These are phyloP conservation scores for Coelastrella sp. DNA, from an alignment of 139 green algal species.

Conservation along the genomic window DNA sequence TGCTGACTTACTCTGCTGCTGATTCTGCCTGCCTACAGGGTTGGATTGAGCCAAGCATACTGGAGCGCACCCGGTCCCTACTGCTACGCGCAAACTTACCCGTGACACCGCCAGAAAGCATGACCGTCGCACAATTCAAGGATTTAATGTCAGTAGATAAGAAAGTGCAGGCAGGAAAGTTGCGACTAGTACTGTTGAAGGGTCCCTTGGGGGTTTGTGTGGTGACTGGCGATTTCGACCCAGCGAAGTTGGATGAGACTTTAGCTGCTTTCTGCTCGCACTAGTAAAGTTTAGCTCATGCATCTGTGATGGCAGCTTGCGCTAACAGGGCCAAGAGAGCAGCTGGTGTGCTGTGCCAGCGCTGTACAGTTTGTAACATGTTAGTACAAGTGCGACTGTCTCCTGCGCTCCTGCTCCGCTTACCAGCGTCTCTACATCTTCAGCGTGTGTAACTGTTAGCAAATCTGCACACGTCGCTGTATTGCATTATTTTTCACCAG, in stretches of 20 bases:
- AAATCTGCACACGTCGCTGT: no score
- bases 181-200: slow-evolving; percentile 96
- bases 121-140: slow-evolving; percentile 84
- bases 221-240: slow-evolving; percentile 96
- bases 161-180: slow-evolving; percentile 91
- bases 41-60: slow-evolving; percentile 88
- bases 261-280: slow-evolving; percentile 82
- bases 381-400: no score
- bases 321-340: no score
- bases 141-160: slow-evolving; percentile 98
- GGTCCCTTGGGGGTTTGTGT: slow-evolving; percentile 93
- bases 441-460: no score
- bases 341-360: no score
- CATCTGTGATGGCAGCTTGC: no score
- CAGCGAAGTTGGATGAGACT: slow-evolving; percentile 86
- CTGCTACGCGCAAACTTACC: slow-evolving; percentile 83
- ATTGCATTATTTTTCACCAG: no score
- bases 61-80: slow-evolving; percentile 77
- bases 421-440: no score
- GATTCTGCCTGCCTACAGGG: slow-evolving; percentile 7
- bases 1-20: background rate
- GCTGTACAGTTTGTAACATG: no score
- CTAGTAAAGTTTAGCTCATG: background rate
- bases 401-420: no score
- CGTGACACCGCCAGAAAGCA: slow-evolving; percentile 65